These are phyloP conservation scores for Hippophae tibetana DNA, from an alignment of 306 rosid genomes.

Conservation along the genomic window DNA sequence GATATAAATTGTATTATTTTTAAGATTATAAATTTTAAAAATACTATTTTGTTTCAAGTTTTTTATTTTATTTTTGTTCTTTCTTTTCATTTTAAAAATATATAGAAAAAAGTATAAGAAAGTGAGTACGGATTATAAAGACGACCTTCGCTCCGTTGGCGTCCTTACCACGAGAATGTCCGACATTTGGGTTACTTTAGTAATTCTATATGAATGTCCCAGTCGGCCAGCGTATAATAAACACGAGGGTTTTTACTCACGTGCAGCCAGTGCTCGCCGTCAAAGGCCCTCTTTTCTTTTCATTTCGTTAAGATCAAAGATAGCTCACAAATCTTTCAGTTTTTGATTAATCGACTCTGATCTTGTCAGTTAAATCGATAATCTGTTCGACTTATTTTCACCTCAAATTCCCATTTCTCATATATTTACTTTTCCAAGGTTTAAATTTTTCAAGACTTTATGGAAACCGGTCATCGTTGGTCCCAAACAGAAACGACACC, in stretches of 20 bases:
- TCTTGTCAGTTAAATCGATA: constrained; percentile 13
- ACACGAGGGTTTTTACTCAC: constrained; percentile 8
- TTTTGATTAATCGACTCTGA: constrained; percentile 11
- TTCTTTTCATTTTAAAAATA: too few relatives aligned
- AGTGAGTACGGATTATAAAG: too few relatives aligned
- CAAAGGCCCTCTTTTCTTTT: constrained; percentile 5
- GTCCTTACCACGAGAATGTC: neutral
- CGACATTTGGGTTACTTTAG: neutral
- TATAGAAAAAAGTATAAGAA: too few relatives aligned
- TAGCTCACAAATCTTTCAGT: constrained; percentile 5
- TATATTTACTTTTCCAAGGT: constrained; percentile 2
- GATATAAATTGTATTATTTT: too few relatives aligned
- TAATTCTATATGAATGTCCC: neutral
- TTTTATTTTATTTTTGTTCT: too few relatives aligned
- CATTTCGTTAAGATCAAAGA: constrained; percentile 17
- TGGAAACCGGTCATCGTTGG: constrained; percentile 41
- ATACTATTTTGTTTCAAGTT: too few relatives aligned
- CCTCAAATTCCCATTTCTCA: neutral
- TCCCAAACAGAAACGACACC: constrained; percentile 34
- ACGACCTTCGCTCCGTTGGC: neutral
- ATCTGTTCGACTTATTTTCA: constrained; percentile 1
- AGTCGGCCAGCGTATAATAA: neutral
- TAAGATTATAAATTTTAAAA: too few relatives aligned
- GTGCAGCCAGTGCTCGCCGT: constrained; percentile 38
- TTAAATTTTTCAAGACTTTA: constrained; percentile 32